Percentiles rank a stretch among this genome's conserved stretches.
These are phyloP conservation scores for Thermothielavioides terrestris DNA, from an alignment of 495 filamentous ascomycete species.

Conservation along the genomic window DNA sequence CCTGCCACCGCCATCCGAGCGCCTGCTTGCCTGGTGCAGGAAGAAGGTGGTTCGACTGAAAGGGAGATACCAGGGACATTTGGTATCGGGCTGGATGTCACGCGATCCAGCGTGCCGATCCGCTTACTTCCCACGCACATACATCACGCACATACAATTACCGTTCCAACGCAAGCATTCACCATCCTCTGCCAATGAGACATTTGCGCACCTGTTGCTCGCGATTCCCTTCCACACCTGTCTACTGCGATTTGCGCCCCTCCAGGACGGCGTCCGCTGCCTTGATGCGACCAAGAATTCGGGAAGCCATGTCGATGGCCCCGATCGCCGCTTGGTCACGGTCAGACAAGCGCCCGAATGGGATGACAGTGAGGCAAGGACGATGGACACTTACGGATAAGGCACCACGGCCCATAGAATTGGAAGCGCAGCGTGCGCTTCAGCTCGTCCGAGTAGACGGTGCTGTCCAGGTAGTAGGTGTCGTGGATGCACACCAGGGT, in stretches of 20 bases:
- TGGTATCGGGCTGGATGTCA: background rate
- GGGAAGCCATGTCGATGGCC: conserved; percentile 32
- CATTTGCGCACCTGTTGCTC: background rate
- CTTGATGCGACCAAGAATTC: conserved; percentile 30
- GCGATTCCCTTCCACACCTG: background rate
- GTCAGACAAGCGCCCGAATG: conserved; percentile 10
- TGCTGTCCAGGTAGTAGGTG: conserved; percentile 41
- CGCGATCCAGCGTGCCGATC: background rate
- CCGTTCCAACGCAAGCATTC: no score
- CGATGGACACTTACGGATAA: conserved; percentile 54
- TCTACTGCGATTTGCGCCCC: background rate
- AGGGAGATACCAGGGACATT: conserved; percentile 7
- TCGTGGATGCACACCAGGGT: conserved; percentile 57
- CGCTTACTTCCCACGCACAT: no score
- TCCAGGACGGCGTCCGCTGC: conserved; percentile 24
- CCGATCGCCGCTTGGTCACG: conserved; percentile 29
- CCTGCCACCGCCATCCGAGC: no score
- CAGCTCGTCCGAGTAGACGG: conserved; percentile 39
- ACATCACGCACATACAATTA: no score
- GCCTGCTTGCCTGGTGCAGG: no score
- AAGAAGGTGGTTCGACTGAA: no score
- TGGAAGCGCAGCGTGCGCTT: conserved; percentile 42
- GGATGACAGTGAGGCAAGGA: background rate
- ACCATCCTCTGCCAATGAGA: background rate
- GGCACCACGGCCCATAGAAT: conserved; percentile 65